Conservation (phyloP, 306 rosid species). For the Alnus glutinosa region DNA sequence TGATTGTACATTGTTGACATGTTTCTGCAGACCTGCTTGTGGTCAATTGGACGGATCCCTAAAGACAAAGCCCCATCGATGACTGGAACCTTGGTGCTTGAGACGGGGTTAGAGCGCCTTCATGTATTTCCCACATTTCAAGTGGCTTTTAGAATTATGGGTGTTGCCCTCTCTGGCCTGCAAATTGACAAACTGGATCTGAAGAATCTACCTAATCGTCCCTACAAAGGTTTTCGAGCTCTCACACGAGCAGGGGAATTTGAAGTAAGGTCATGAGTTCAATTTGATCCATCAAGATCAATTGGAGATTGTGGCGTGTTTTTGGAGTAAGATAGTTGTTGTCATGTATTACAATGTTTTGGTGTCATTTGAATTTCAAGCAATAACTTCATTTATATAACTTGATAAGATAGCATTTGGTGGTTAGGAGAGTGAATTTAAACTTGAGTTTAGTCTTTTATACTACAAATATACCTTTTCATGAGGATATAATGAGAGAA, state of each 20-base stretch:
- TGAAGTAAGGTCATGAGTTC: constrained; percentile 69
- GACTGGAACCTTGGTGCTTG: constrained; percentile 85
- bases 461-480: no score
- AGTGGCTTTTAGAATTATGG: constrained; percentile 81
- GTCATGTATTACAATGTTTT: not conserved
- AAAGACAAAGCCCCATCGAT: constrained; percentile 86
- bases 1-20: constrained; percentile 11
- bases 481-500: not conserved
- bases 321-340: not conserved
- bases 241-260: constrained; percentile 80
- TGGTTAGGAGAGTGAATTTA: not conserved
- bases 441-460: not conserved
- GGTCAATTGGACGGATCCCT: constrained; percentile 89
- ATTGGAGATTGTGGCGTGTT: not conserved
- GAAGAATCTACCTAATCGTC: constrained; percentile 60
- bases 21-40: constrained; percentile 69
- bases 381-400: not conserved
- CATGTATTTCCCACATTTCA: constrained; percentile 84
- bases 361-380: not conserved
- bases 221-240: constrained; percentile 92
- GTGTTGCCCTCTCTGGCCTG: constrained; percentile 85
- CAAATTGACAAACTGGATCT: constrained; percentile 83
- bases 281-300: not conserved
- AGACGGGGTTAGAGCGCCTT: constrained; percentile 75
- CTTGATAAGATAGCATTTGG: not conserved